phyloP scores from a whole-genome alignment of 805 yeast species.

The Yamadazyma paraphyllophila region DNA sequence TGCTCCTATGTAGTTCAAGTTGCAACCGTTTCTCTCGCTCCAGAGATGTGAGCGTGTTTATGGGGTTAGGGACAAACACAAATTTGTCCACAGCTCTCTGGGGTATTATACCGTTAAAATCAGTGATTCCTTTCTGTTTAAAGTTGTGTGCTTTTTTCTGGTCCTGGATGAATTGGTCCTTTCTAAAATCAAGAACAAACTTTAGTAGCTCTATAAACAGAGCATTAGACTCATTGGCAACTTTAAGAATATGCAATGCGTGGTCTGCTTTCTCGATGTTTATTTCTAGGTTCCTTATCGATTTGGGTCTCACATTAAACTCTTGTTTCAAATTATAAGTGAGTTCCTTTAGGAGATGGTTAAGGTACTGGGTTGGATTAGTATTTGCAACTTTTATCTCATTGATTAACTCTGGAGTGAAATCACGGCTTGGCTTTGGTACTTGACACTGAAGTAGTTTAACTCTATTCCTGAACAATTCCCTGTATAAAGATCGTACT shows the following conservation, averaged over 20 bases:
- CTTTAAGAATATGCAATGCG: background rate
- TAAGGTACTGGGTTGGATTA: constrained; percentile 7
- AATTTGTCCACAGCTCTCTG: constrained; percentile 1
- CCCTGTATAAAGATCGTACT: constrained; percentile 14
- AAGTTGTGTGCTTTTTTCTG: constrained; percentile 4
- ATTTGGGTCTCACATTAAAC: background rate
- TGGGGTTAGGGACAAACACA: constrained; percentile 11
- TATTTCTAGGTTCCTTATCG: background rate
- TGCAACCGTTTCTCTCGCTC: constrained; percentile 14
- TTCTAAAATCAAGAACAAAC: background rate
- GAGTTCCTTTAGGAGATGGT: constrained; percentile 6
- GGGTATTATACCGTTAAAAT: constrained; percentile 13
- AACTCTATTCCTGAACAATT: constrained; percentile 7
- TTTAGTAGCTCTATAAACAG: background rate
- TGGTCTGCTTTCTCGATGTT: background rate
- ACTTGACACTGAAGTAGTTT: background rate
- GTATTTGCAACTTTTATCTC: constrained; percentile 6
- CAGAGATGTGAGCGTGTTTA: constrained; percentile 2
- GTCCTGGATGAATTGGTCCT: background rate
- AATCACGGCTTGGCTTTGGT: background rate
- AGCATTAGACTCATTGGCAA: background rate
- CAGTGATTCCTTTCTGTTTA: constrained; percentile 3
- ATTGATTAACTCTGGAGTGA: background rate
- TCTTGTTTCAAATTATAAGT: constrained; percentile 3
- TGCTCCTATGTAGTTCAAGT: constrained; percentile 12